These are phyloP conservation scores for Myriosclerotinia curreyana DNA, from an alignment of 2,329 filamentous ascomycete species.

Conservation along the genomic window DNA sequence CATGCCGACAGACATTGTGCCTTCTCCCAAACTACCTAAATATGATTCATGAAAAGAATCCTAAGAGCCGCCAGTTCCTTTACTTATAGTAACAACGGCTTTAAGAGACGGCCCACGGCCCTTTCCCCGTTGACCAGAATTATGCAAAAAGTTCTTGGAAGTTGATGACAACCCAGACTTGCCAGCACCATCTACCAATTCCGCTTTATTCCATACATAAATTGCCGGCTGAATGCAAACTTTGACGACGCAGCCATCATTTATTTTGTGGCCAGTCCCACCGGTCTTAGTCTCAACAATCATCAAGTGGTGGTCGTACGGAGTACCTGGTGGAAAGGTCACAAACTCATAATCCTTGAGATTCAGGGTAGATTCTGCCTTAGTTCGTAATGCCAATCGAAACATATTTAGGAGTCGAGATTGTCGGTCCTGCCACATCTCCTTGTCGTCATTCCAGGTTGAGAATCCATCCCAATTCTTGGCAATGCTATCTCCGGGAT, in stretches of 20 bases:
- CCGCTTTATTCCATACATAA: not conserved
- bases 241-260: not conserved
- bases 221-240: conserved; percentile 7
- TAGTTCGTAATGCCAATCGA: conserved; percentile 19
- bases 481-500: not conserved
- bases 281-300: conserved; percentile 17
- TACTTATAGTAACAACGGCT: not conserved
- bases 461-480: conserved; percentile 20
- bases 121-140: not conserved
- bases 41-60: not conserved
- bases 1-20: not conserved
- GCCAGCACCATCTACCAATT: not conserved
- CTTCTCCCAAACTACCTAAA: not conserved
- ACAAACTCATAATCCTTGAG: conserved; percentile 27
- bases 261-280: not conserved
- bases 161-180: not conserved
- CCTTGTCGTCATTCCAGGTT: conserved; percentile 21
- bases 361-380: conserved; percentile 26
- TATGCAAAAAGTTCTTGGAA: conserved; percentile 1
- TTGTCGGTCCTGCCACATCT: conserved; percentile 18
- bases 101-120: not conserved
- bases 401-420: conserved; percentile 21
- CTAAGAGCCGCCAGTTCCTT: not conserved
- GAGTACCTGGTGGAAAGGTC: conserved; percentile 21
- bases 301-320: conserved; percentile 24